phyloP scores from a whole-genome alignment of 1,139 yeast species.

The Geotrichum citri-aurantii region DNA sequence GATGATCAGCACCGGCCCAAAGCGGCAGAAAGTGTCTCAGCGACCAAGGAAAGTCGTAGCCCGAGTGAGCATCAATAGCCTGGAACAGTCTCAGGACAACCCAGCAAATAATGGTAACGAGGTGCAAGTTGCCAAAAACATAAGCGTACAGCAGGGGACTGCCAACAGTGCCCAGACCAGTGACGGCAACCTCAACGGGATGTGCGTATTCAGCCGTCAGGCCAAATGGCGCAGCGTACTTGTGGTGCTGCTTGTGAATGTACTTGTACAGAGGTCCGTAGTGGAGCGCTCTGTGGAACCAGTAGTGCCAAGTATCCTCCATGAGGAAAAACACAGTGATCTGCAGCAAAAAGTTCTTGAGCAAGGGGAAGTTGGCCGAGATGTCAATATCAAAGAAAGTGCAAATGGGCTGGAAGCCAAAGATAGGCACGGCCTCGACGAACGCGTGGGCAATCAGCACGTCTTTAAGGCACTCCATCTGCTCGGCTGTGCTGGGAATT shows the following conservation, averaged over 20 bases:
- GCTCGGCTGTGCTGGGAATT: constrained; percentile 59
- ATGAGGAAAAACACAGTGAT: constrained; percentile 68
- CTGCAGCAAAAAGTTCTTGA: constrained; percentile 54
- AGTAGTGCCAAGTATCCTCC: constrained; percentile 95
- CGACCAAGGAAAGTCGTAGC: constrained; percentile 96
- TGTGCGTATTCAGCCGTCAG: constrained; percentile 96
- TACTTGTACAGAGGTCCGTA: constrained; percentile 79
- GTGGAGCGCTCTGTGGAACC: constrained; percentile 87
- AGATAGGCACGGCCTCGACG: constrained; percentile 91
- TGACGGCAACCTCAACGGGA: constrained; percentile 82
- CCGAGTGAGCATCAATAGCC: constrained; percentile 95
- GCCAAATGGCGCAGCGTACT: constrained; percentile 96
- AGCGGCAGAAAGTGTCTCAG: constrained; percentile 83
- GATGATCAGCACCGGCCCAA: constrained; percentile 99
- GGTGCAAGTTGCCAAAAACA: constrained; percentile 63
- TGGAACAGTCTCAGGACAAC: constrained; percentile 79
- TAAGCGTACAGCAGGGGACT: constrained; percentile 71
- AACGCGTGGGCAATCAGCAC: constrained; percentile 80
- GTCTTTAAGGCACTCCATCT: constrained; percentile 83
- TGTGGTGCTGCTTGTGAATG: constrained; percentile 93
- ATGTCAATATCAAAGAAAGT: constrained; percentile 65
- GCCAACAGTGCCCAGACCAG: constrained; percentile 94
- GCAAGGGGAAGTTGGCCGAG: constrained; percentile 66
- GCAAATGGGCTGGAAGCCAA: constrained; percentile 93
- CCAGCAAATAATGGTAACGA: constrained; percentile 83